A percentile compares a stretch with the other conserved stretches of the same genome.
Conservation (phyloP, 441 rosid genomes). For the Syzygium malaccense region DNA sequence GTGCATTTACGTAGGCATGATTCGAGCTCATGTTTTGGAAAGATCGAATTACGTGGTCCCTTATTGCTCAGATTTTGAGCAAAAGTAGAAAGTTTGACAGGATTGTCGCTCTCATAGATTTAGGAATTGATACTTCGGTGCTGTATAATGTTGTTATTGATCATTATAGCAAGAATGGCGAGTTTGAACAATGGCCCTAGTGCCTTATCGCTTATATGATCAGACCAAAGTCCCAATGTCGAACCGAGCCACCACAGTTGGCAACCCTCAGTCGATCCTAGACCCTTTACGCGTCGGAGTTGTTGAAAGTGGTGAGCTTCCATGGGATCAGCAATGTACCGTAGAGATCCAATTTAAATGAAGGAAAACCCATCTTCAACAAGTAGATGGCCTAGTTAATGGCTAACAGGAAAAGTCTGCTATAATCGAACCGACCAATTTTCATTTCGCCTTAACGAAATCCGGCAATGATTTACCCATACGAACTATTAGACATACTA, state of each 20-base stretch:
- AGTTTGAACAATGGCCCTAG: background rate
- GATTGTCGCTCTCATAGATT: slow-evolving; percentile 36
- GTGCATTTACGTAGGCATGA: slow-evolving; percentile 47
- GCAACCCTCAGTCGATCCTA: background rate
- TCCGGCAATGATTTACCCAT: background rate
- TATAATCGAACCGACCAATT: background rate
- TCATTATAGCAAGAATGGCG: slow-evolving; percentile 36
- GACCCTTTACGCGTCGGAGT: background rate
- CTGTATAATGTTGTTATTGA: slow-evolving; percentile 49
- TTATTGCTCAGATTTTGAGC: slow-evolving; percentile 40
- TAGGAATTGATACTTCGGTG: slow-evolving; percentile 36
- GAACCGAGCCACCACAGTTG: background rate
- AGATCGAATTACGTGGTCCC: slow-evolving; percentile 41
- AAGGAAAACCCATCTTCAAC: background rate
- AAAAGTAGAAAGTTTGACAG: slow-evolving; percentile 34
- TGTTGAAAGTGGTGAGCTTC: background rate
- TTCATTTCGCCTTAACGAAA: background rate
- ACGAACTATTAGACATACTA: background rate
- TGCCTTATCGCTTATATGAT: background rate
- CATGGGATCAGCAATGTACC: background rate
- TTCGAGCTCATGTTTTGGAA: slow-evolving; percentile 25
- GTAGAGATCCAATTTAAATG: background rate
- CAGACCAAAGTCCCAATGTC: background rate
- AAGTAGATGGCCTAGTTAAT: background rate
- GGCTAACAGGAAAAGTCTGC: background rate